Evolutionary conservation across 768 basidiomycete genomes (phyloP), one percentile per base, ranked within the genome.

Genomic region (Mycena filopes): DNA sequence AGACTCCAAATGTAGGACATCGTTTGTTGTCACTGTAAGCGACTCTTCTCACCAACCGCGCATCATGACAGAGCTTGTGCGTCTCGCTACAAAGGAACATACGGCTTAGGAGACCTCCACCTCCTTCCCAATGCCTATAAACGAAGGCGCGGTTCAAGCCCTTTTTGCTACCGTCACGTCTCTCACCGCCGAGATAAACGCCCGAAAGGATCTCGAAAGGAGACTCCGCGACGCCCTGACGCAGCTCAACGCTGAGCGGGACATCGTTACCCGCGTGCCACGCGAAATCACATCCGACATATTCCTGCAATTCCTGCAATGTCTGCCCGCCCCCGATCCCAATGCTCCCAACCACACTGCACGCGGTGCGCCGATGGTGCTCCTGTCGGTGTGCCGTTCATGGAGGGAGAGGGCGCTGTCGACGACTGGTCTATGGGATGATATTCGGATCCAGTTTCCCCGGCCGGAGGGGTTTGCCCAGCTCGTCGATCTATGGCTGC

Each of bases 281-380:
- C 7, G 56, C 26, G 62, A 63, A 40, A 23, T 63, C 29, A 31
- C 62, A 11, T 56, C 62, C 31, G 2, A 50, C 1, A 57, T 56
- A 6, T 49, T 63, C 26, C 4, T 29, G 4, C 53, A 4, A 1
- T 63, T 53, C 16, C 46, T 56, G 9, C 55, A 28, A 41, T 55
- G 55, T 42, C 55, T 55, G 15, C 55, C 55, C 29, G 16, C 46
- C 15, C 13, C 25, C 12, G 9, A 18, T 28, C 61, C 54, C 28
- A n/a, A n/a, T n/a, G n/a, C n/a, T n/a, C 46, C 46, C 12, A 13
- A 4, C 25, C 46, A 7, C 4, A n/a, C 25, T 25, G 1, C 46
- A 13, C 1, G 26, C 25, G 46, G 16, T 28, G 25, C 25, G 46
- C 46, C 46, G 25, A 47, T 47, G 46, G 11, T 47, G 16, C 26